phyloP scores from a whole-genome alignment of 352 stramenopile species.

The Globisporangium uncinulatum region DNA sequence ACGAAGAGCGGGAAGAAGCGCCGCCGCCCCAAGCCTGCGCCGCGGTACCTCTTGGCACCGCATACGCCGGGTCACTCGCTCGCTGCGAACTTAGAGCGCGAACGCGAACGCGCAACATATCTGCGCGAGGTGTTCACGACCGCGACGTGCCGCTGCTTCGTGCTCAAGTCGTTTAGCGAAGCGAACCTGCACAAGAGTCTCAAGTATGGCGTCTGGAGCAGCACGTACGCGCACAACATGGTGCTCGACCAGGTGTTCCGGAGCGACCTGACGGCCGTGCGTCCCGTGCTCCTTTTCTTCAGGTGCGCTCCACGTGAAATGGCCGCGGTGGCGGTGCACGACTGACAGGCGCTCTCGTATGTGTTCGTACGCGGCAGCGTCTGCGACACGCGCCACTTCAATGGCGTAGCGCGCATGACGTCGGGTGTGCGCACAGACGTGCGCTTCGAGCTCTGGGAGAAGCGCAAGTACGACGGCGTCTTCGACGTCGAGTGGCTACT shows the following conservation, averaged over 20 bases:
- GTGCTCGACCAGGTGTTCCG: slow-evolving; percentile 64
- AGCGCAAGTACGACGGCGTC: slow-evolving; percentile 75
- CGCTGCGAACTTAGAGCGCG: slow-evolving; percentile 1
- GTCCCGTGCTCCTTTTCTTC: slow-evolving; percentile 74
- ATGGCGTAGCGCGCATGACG: slow-evolving; percentile 72
- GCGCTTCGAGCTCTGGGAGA: slow-evolving; percentile 75
- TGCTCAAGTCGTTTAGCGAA: slow-evolving; percentile 84
- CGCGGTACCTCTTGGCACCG: slow-evolving; percentile 22
- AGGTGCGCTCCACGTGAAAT: slow-evolving; percentile 24
- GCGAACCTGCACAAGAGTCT: slow-evolving; percentile 84
- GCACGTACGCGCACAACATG: slow-evolving; percentile 63
- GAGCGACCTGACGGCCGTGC: slow-evolving; percentile 58
- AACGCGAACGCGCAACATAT: slow-evolving; percentile 26
- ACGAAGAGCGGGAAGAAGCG: slow-evolving; percentile 23
- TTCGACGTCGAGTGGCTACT: slow-evolving; percentile 81
- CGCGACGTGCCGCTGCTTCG: slow-evolving; percentile 70
- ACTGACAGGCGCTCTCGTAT: background rate
- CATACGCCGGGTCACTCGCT: background rate
- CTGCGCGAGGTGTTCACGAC: slow-evolving; percentile 53
- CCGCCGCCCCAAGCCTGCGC: slow-evolving; percentile 32
- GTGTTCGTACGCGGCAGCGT: slow-evolving; percentile 31
- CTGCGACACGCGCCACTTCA: slow-evolving; percentile 72
- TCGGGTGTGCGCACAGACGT: slow-evolving; percentile 39
- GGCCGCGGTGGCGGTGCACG: background rate
- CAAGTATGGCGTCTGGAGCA: slow-evolving; percentile 81